These are phyloP conservation scores for Lolium multiflorum DNA, from an alignment of 176 grass and related monocot genomes.

Conservation along the genomic window DNA sequence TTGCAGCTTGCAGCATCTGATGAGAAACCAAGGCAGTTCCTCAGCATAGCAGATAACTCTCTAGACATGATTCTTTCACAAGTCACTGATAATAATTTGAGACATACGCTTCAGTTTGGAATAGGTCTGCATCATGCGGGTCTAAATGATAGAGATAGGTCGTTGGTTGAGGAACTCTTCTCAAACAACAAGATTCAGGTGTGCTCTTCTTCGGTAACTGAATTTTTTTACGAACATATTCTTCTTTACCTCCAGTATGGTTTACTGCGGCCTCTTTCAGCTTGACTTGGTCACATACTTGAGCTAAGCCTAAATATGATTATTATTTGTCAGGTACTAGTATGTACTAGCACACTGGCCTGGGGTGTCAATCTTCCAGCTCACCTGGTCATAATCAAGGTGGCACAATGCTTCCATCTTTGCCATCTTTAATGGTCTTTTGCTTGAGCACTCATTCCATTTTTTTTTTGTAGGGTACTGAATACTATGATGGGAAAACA, in stretches of 20 bases:
- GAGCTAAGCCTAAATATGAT: conserved; percentile 34
- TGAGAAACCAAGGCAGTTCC: conserved; percentile 94
- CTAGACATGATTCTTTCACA: conserved; percentile 98
- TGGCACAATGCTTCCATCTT: conserved; percentile 48
- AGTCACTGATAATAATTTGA: conserved; percentile 89
- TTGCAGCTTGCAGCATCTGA: conserved; percentile 88
- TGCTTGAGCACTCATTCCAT: conserved; percentile 29
- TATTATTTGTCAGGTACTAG: conserved; percentile 64
- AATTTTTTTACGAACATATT: conserved; percentile 7
- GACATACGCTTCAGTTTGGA: conserved; percentile 97
- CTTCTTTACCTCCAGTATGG: conserved; percentile 21
- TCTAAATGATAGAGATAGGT: conserved; percentile 94
- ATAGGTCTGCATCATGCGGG: conserved; percentile 98
- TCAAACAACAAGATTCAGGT: conserved; percentile 99
- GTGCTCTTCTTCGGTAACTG: conserved; percentile 26
- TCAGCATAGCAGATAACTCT: conserved; percentile 77
- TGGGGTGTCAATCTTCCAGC: conserved; percentile 99
- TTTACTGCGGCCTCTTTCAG: neutral
- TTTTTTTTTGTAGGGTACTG: conserved; percentile 74
- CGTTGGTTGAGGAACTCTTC: conserved; percentile 95
- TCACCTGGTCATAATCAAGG: conserved; percentile 97
- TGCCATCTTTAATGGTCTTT: conserved; percentile 18
- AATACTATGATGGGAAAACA: conserved; percentile 97
- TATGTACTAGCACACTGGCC: conserved; percentile 97
- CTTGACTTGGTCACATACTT: conserved; percentile 25